Base-by-base conservation (phyloP, 1,284 basidiomycete species). In the Hemileia vastatrix region DNA sequence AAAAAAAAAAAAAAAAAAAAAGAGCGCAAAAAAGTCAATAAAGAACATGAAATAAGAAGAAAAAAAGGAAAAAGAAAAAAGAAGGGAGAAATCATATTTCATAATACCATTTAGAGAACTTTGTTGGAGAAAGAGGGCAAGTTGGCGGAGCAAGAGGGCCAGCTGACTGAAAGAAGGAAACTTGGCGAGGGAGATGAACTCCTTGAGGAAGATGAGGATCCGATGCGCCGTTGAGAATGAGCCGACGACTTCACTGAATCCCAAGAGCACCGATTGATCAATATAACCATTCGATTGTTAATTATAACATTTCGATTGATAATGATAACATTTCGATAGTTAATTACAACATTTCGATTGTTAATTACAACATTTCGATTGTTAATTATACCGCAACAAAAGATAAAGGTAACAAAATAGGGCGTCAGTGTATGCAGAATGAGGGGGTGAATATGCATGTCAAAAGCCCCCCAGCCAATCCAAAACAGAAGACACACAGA, bases 131-230 rank as follows among this genome's bases (percentile, higher is more conserved):
- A 54, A 51, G 27, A 49, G 33, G 1, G 53, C 60, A 23, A 63
- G 45, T 43, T 63, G 53, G 31, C n/a, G 15, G 1, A 63, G 36
- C 49, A 55, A 54, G 31, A 19, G 24, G 45, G 53, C 55, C 32
- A 63, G 47, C 33, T 63, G 52, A 40, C 56, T 54, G 31, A 63
- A 63, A 5, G 60, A 63, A 56, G n/a, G 43, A 24, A 63, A 63
- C 31, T 51, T 63, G 1, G 60, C 53, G 19, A 52, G 47, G 9
- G 60, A 44, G 21, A 63, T 55, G 0, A 63, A 52, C 44, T 63
- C 60, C 13, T 54, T 31, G 6, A 63, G 23, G 24, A 63, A 15
- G 15, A 55, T 63, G n/a, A 63, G 55, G 6, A 54, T 63, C 24
- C 56, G 53, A 8, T 32, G 51, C 19, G 52, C 60, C 2, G 60